Percentiles rank a stretch among this genome's conserved stretches.
Conservation (phyloP, 768 basidiomycete genomes). For the Xerocomellus amylosporus region DNA sequence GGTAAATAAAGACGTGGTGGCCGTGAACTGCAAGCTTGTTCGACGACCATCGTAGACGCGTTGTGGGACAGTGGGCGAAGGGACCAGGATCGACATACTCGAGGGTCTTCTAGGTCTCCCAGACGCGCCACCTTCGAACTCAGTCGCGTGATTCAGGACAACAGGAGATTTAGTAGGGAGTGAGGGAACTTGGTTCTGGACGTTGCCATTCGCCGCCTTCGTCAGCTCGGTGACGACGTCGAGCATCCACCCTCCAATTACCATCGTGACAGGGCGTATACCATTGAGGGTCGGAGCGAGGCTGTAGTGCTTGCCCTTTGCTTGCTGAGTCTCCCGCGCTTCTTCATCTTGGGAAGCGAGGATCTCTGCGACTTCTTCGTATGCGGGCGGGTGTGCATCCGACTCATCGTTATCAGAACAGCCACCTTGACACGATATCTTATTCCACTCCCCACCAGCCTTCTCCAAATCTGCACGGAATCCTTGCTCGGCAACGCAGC, state of each 20-base stretch:
- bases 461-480: conserved; percentile 76
- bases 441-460: conserved; percentile 61
- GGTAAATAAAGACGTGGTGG: conserved; percentile 45
- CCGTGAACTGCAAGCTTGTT: conserved; percentile 66
- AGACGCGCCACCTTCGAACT: conserved; percentile 22
- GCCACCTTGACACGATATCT: conserved; percentile 68
- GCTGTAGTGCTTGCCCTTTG: conserved; percentile 42
- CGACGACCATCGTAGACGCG: conserved; percentile 28
- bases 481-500: conserved; percentile 81
- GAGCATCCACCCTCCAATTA: conserved; percentile 79
- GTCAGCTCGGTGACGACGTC: conserved; percentile 72
- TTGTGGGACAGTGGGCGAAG: conserved; percentile 28
- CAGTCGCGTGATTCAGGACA: conserved; percentile 21
- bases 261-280: conserved; percentile 51
- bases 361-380: conserved; percentile 44
- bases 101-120: conserved; percentile 23
- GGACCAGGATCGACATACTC: conserved; percentile 40
- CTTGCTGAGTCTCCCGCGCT: conserved; percentile 23
- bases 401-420: conserved; percentile 41
- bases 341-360: conserved; percentile 46
- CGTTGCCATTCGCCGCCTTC: conserved; percentile 16
- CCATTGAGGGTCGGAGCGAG: conserved; percentile 33
- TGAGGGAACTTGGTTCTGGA: conserved; percentile 9
- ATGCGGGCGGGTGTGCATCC: conserved; percentile 27
- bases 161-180: conserved; percentile 16